phyloP scores from a whole-genome alignment of 1,139 yeast species.

The Yamadazyma diospyri region DNA sequence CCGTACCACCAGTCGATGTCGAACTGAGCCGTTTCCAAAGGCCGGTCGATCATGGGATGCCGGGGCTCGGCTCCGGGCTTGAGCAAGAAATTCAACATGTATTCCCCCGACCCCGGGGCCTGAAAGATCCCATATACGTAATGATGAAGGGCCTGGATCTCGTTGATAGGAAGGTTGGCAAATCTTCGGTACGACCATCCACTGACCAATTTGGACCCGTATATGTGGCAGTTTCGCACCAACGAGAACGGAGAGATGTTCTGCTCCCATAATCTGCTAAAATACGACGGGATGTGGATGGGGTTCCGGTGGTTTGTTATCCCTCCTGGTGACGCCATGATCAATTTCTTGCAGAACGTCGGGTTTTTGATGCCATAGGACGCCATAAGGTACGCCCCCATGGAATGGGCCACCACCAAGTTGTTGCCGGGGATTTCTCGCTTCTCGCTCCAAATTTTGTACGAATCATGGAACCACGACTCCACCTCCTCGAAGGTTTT shows the following conservation, averaged over 20 bases:
- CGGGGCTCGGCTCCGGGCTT: constrained; percentile 79
- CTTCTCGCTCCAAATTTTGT: constrained; percentile 40
- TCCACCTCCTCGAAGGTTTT: constrained; percentile 38
- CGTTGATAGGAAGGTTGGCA: constrained; percentile 42
- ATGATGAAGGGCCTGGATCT: constrained; percentile 48
- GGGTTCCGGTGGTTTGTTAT: constrained; percentile 44
- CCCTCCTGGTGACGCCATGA: constrained; percentile 67
- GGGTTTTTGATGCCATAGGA: constrained; percentile 46
- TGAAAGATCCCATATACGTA: constrained; percentile 72
- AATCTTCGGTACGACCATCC: constrained; percentile 77
- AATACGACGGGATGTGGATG: constrained; percentile 58
- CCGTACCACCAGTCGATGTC: constrained; percentile 71
- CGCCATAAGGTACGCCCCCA: constrained; percentile 59
- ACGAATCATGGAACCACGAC: constrained; percentile 52
- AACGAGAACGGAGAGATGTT: constrained; percentile 69
- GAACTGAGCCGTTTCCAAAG: constrained; percentile 46
- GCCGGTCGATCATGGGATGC: constrained; percentile 51
- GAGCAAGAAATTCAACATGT: constrained; percentile 62
- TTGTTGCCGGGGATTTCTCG: constrained; percentile 32
- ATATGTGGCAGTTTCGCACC: constrained; percentile 59
- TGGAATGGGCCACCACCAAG: constrained; percentile 55
- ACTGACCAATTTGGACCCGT: constrained; percentile 69
- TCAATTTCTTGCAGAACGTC: constrained; percentile 40
- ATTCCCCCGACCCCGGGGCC: constrained; percentile 73
- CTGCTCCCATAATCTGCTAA: constrained; percentile 62